Evolutionary conservation across 2,329 filamentous ascomycete genomes (phyloP).

Genomic region (Trichoderma sp.): DNA sequence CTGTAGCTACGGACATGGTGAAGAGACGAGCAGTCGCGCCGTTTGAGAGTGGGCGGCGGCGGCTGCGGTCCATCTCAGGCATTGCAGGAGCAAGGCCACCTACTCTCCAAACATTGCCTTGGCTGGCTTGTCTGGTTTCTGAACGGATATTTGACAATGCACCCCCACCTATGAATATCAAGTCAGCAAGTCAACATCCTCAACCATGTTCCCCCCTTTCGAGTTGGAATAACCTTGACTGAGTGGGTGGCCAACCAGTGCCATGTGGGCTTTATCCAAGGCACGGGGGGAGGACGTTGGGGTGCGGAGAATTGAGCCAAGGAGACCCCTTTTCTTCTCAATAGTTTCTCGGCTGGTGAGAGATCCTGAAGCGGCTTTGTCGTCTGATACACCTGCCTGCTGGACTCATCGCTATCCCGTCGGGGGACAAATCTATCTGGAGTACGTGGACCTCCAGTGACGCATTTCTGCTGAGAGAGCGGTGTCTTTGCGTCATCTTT

Average conservation of each 20-base stretch:
- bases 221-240: not conserved
- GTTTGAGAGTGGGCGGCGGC: constrained; percentile 64
- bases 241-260: not conserved
- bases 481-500: not conserved
- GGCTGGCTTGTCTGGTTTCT: constrained; percentile 56
- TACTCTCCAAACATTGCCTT: constrained; percentile 74
- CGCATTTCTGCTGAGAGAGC: not conserved
- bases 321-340: constrained; percentile 44
- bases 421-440: constrained; percentile 55
- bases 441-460: constrained; percentile 23
- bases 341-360: constrained; percentile 46
- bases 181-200: not conserved
- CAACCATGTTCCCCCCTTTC: not conserved
- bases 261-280: not conserved
- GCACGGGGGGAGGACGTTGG: constrained; percentile 24
- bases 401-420: constrained; percentile 38
- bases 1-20: constrained; percentile 50
- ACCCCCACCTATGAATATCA: constrained; percentile 29
- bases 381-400: constrained; percentile 48
- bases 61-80: constrained; percentile 61
- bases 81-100: constrained; percentile 65
- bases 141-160: constrained; percentile 28
- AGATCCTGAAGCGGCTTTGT: constrained; percentile 46
- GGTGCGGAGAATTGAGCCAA: constrained; percentile 45
- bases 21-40: constrained; percentile 72